Evolutionary conservation across 805 yeast genomes (phyloP).

Genomic region (Saccharomycopsis fermentans): DNA sequence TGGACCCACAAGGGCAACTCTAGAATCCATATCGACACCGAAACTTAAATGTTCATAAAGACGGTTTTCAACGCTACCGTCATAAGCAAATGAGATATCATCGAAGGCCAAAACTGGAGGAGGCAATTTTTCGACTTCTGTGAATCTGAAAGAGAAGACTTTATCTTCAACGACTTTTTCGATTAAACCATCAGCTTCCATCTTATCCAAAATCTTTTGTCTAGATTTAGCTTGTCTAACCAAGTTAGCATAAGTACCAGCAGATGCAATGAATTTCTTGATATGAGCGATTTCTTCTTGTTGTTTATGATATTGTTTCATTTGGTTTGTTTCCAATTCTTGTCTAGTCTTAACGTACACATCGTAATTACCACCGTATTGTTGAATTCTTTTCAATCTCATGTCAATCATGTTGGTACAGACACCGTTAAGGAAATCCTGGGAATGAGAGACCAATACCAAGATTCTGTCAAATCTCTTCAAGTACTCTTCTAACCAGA

Average conservation of each 20-base stretch:
- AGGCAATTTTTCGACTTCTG: conserved; percentile 70
- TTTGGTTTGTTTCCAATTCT: conserved; percentile 93
- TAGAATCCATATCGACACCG: conserved; percentile 99
- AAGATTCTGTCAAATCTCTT: conserved; percentile 89
- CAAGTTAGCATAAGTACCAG: conserved; percentile 98
- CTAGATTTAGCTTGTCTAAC: conserved; percentile 98
- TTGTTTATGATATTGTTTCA: conserved; percentile 93
- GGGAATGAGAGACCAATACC: conserved; percentile 93
- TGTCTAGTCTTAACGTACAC: conserved; percentile 88
- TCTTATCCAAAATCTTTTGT: conserved; percentile 97
- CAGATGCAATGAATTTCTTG: conserved; percentile 97
- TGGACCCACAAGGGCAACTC: conserved; percentile 96
- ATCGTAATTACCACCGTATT: conserved; percentile 98
- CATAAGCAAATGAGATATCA: conserved; percentile 86
- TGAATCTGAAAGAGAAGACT: conserved; percentile 89
- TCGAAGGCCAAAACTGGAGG: conserved; percentile 98
- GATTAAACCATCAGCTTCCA: conserved; percentile 98
- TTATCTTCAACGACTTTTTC: conserved; percentile 88
- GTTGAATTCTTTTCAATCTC: conserved; percentile 66
- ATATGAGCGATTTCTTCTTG: conserved; percentile 98
- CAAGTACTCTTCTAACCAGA: conserved; percentile 97
- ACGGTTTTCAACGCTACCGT: conserved; percentile 73
- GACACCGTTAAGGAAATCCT: conserved; percentile 98
- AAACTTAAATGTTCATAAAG: conserved; percentile 85
- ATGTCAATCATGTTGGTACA: conserved; percentile 97